Evolutionary conservation across 129 eudicot genomes (phyloP).

Genomic region (Pittosporum tobira): DNA sequence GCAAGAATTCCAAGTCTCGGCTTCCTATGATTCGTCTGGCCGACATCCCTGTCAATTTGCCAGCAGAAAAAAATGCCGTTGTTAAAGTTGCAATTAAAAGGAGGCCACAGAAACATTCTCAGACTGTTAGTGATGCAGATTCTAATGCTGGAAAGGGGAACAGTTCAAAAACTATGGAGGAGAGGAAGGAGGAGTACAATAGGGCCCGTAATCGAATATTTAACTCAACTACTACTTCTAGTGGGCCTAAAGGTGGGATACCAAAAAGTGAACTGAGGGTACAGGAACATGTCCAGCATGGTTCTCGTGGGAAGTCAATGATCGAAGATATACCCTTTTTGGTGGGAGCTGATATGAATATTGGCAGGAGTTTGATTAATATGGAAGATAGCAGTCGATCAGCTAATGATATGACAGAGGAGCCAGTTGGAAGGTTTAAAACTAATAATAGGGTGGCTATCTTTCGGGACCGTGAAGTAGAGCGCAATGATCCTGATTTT

Average conservation of each 20-base stretch:
- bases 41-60: constrained; percentile 72
- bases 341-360: constrained; percentile 35
- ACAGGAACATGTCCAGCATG: constrained; percentile 44
- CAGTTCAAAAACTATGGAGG: constrained; percentile 85
- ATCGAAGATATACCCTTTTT: constrained; percentile 41
- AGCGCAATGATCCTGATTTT: constrained; percentile 82
- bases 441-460: constrained; percentile 66
- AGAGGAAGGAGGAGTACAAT: constrained; percentile 91
- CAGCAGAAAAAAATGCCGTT: constrained; percentile 49
- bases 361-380: constrained; percentile 47
- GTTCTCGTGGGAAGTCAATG: constrained; percentile 31
- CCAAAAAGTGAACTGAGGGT: constrained; percentile 43
- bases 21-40: constrained; percentile 75
- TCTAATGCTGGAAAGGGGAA: constrained; percentile 38
- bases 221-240: constrained; percentile 41
- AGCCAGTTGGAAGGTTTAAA: constrained; percentile 54
- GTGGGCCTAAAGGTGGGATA: constrained; percentile 41
- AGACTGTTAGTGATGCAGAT: constrained; percentile 23
- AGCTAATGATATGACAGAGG: constrained; percentile 59
- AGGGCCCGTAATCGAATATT: constrained; percentile 93
- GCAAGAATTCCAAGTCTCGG: constrained; percentile 62
- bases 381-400: constrained; percentile 60
- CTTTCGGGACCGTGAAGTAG: constrained; percentile 80
- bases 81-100: constrained; percentile 88
- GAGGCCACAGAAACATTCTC: constrained; percentile 69